Evolutionary conservation across 352 stramenopile genomes (phyloP).

Genomic region (Phytophthora agathidicida): DNA sequence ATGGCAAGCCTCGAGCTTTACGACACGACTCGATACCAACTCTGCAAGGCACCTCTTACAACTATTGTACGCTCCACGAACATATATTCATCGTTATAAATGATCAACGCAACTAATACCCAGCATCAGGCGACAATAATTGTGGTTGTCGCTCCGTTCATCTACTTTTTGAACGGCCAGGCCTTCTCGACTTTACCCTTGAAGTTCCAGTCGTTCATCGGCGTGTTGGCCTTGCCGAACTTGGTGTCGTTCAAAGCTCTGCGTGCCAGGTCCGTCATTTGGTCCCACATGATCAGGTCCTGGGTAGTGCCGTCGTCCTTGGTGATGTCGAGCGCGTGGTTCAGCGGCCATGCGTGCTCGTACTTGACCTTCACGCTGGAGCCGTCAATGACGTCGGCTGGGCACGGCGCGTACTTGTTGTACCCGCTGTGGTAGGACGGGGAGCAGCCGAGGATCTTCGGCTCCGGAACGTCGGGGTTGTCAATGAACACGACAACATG

Average conservation of each 20-base stretch:
- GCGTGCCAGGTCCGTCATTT: slow-evolving; percentile 23
- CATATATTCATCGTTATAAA: too few species aligned
- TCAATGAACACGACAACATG: slow-evolving; percentile 47
- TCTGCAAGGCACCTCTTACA: too few species aligned
- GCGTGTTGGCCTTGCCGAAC: slow-evolving; percentile 29
- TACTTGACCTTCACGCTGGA: slow-evolving; percentile 35
- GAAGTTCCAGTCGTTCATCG: slow-evolving; percentile 39
- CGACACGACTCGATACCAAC: too few species aligned
- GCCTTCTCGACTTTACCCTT: slow-evolving; percentile 21
- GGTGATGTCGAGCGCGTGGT: slow-evolving; percentile 32
- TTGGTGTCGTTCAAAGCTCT: slow-evolving; percentile 29
- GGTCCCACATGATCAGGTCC: slow-evolving; percentile 32
- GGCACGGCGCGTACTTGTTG: slow-evolving; percentile 26
- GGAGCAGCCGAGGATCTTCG: slow-evolving; percentile 25
- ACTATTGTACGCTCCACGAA: too few species aligned
- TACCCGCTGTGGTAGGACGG: slow-evolving; percentile 32
- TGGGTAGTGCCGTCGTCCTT: slow-evolving; percentile 11
- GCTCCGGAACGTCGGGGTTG: slow-evolving; percentile 24
- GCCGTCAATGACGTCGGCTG: slow-evolving; percentile 11
- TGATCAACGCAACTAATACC: too few species aligned
- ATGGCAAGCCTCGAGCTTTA: too few species aligned
- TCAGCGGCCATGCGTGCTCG: slow-evolving; percentile 22
- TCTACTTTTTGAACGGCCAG: slow-evolving; percentile 19
- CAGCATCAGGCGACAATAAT: too few species aligned
- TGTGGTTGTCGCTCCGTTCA: too few species aligned